Base-by-base conservation (phyloP, 768 basidiomycete genomes). In the Boletus sp. region DNA sequence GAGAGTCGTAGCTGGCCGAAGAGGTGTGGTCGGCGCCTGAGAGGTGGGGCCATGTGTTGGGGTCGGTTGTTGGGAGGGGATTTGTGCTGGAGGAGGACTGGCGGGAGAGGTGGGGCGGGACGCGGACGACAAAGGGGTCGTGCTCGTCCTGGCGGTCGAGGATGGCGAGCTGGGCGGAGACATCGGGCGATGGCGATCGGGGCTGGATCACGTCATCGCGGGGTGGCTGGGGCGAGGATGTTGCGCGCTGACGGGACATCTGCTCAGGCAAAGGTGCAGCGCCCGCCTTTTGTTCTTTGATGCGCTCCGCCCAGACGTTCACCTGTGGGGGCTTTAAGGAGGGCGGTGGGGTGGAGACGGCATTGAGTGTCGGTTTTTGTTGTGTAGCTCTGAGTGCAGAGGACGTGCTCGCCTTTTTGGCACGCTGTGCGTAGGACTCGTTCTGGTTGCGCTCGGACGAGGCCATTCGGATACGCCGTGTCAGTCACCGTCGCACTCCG, bases 381-480 rank as follows among this genome's bases (percentile, higher is more conserved):
- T 47, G 46, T 12, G 50, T 36, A 8, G 45, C 15, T 24, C 24
- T 47, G 29, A 46, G 5, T 33, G 36, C 15, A 7, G 62, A 41
- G 29, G 65, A 56, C 42, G 56, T 41, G 47, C 50, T 62, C 51
- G 79, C 78, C 64, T 76, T 80, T 71, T 77, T 80, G 56, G 78
- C 81, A 45, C 77, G 78, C 49, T 83, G 77, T 37, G 82, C 82
- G 61, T 87, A 87, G 30, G 85, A 86, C 48, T 84, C 76, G 55
- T 76, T 68, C 60, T 75, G 75, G 42, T 69, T 70, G 50, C 72
- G 72, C 55, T 68, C 64, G 47, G 64, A 72, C 60, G 70, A 74
- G 63, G 66, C 61, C 71, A 72, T 72, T 69, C 64, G 42, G 47
- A 59, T 33, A 55, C 59, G 55, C 65, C 62, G 54, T n/a, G n/a